Evolutionary conservation across 2,329 filamentous ascomycete species (phyloP).

Genomic region (Laburnicola sp.): DNA sequence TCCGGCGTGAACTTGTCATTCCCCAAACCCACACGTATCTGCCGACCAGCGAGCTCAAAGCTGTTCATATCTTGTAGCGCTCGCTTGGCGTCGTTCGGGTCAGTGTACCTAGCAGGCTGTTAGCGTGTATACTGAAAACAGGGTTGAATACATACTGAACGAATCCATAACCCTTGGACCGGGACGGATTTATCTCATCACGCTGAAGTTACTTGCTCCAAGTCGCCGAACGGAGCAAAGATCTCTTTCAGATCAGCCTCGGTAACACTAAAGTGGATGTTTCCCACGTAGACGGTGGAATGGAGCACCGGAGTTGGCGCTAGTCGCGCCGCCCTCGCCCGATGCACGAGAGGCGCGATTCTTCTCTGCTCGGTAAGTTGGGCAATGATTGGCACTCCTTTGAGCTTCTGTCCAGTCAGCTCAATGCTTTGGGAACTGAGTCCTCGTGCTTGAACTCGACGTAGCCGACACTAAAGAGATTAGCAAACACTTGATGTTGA

Average conservation of each 20-base stretch:
- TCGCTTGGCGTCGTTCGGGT: slow-evolving; percentile 87
- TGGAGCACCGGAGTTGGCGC: slow-evolving; percentile 79
- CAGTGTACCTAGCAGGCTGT: slow-evolving; percentile 72
- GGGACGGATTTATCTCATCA: slow-evolving; percentile 70
- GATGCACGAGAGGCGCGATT: slow-evolving; percentile 94
- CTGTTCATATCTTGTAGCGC: slow-evolving; percentile 99
- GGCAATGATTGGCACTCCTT: slow-evolving; percentile 98
- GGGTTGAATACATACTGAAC: slow-evolving; percentile 75
- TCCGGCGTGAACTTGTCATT: slow-evolving; percentile 99
- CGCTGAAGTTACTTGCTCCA: slow-evolving; percentile 98
- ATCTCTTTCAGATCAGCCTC: slow-evolving; percentile 94
- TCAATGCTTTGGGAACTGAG: slow-evolving; percentile 88
- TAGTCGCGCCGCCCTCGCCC: slow-evolving; percentile 57
- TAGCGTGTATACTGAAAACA: slow-evolving; percentile 11
- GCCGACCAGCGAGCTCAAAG: slow-evolving; percentile 94
- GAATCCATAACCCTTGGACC: slow-evolving; percentile 86
- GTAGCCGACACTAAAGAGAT: slow-evolving; percentile 79
- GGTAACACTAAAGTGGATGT: slow-evolving; percentile 99
- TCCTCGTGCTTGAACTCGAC: slow-evolving; percentile 98
- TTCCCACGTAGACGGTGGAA: slow-evolving; percentile 98
- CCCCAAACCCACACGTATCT: slow-evolving; percentile 96
- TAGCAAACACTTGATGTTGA: slow-evolving; percentile 35
- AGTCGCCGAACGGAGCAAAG: slow-evolving; percentile 95
- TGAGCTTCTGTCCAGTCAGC: slow-evolving; percentile 96
- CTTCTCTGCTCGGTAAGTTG: slow-evolving; percentile 99